A percentile compares a stretch with the other conserved stretches of the same genome.
Evolutionary conservation across 495 filamentous ascomycete genomes (phyloP).

Genomic region (Penicillium argentinense): DNA sequence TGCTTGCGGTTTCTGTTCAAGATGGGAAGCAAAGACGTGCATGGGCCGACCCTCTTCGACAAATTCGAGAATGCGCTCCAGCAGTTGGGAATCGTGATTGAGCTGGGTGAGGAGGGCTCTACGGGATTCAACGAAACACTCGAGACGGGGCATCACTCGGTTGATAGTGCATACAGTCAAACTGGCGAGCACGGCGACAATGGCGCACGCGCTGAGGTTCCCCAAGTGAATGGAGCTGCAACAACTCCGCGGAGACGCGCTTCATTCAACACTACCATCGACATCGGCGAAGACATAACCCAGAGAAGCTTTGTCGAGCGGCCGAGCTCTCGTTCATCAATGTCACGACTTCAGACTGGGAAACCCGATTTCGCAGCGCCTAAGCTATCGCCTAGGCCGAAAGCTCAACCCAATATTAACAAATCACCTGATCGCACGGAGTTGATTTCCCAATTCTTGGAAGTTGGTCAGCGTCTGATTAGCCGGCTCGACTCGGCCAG

Average conservation of each 20-base stretch:
- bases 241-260: conserved; percentile 48
- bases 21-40: conserved; percentile 61
- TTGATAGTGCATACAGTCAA: conserved; percentile 22
- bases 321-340: conserved; percentile 47
- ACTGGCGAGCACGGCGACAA: conserved; percentile 18
- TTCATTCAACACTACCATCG: conserved; percentile 57
- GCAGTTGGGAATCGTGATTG: conserved; percentile 66
- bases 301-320: conserved; percentile 38
- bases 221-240: conserved; percentile 23
- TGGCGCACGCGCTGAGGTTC: conserved; percentile 16
- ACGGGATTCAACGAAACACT: conserved; percentile 26
- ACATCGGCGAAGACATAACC: conserved; percentile 51
- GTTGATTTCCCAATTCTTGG: conserved; percentile 45
- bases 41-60: conserved; percentile 55
- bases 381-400: conserved; percentile 32
- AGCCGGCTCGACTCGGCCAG: conserved; percentile 33
- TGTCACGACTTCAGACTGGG: conserved; percentile 44
- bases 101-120: conserved; percentile 47
- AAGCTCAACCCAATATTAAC: conserved; percentile 3
- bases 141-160: conserved; percentile 22
- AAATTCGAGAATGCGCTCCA: conserved; percentile 66
- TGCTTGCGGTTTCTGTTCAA: conserved; percentile 79
- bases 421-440: conserved; percentile 45
- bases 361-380: conserved; percentile 36
- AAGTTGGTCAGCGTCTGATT: conserved; percentile 43